Base-by-base conservation (phyloP, 2,329 filamentous ascomycete genomes). In the Coniochaeta ligniaria region DNA sequence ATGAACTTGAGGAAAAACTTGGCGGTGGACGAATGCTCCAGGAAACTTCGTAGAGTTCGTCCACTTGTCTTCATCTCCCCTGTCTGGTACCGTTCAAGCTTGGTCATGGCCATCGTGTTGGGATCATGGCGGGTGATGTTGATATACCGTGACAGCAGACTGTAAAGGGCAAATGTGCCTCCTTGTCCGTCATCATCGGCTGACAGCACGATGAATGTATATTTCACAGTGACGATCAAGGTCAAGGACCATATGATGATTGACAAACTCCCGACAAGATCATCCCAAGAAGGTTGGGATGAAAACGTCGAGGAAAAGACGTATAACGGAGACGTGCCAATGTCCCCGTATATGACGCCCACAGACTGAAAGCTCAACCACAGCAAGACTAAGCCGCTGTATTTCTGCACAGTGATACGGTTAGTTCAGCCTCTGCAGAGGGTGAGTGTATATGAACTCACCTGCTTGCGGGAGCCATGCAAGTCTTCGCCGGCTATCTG, bases 121-220 rank as follows among this genome's bases (percentile, higher is more conserved):
- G 86, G 85, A 63, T 88, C 86, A 16, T 78, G 75, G 56, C 81
- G 78, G 17, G 82, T 78, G 62, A 90, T 88, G 63, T 86, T 80
- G 60, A 81, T 79, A 70, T 83, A 86, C 65, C 84, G 76, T 6
- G 85, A 81, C 1, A 90, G 78, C n/a, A 90, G 72, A 4, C 83
- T 85, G 70, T 89, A 89, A 22, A 86, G 80, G 33, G 83, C 84
- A 71, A 90, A 90, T 0, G 86, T 89, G 35, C 87, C 87, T 31
- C 87, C 87, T 67, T 90, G 86, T 52, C 87, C 87, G 68, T 90
- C 86, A 63, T 90, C 86, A 69, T 90, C 87, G 58, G 87, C 87
- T 38, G 75, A 76, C 5, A 90, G 72, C 38, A 90, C 82, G 67
- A 90, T 83, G 63, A 88, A 76, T 47, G 86, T 78, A 67, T 90